Evolutionary conservation across 345 rosid genomes (phyloP).

Genomic region (Rhodamnia rubescens): DNA sequence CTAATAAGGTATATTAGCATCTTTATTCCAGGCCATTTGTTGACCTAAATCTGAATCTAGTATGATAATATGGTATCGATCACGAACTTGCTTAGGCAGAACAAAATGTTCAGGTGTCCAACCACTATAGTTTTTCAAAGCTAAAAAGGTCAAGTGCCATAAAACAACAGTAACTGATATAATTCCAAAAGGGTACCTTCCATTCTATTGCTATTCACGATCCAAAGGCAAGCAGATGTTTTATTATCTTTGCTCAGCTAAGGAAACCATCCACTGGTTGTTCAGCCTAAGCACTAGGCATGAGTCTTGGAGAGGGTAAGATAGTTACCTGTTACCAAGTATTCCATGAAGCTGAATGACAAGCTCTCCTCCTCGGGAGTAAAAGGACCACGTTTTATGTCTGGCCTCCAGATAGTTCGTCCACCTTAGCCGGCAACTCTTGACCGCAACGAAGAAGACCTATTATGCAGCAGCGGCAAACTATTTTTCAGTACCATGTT

Average conservation of each 20-base stretch:
- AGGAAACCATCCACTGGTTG: not conserved
- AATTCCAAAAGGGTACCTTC: not conserved
- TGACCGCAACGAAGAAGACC: slow-evolving; percentile 94
- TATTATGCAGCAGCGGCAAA: too few relatives aligned
- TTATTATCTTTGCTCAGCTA: not conserved
- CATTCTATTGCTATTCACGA: not conserved
- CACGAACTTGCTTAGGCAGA: not conserved
- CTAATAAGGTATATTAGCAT: not conserved
- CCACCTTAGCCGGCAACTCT: slow-evolving; percentile 98
- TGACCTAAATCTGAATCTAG: not conserved
- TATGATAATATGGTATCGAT: not conserved
- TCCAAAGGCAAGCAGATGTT: not conserved
- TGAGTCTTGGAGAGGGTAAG: not conserved
- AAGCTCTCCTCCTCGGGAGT: slow-evolving; percentile 79
- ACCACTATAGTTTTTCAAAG: not conserved
- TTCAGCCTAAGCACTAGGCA: not conserved
- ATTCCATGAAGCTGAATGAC: slow-evolving; percentile 92
- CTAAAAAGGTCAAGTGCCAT: not conserved
- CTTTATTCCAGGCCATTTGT: not conserved
- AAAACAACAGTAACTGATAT: not conserved
- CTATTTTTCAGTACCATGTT: not conserved
- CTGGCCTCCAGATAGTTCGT: slow-evolving; percentile 91
- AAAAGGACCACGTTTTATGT: slow-evolving; percentile 89
- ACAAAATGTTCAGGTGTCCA: not conserved
- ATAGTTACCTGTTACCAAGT: slow-evolving; percentile 77